A percentile compares a stretch with the other conserved stretches of the same genome.
Conservation (phyloP, 1,284 basidiomycete genomes). For the Trametes pubescens region DNA sequence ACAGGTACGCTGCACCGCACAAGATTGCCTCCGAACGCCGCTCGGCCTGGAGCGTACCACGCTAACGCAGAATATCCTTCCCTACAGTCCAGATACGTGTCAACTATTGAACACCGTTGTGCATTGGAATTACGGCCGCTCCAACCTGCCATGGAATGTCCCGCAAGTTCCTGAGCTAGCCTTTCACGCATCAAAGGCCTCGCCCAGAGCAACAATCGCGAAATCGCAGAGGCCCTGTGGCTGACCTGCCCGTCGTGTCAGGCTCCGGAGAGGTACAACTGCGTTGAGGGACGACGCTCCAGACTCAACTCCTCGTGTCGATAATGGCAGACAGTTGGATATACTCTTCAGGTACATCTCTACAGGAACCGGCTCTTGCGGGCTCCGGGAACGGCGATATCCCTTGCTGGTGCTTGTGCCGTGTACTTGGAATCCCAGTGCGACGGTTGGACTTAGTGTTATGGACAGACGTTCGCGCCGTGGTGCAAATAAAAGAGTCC, state of each 20-base stretch:
- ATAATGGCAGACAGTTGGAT: neutral
- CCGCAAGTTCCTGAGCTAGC: too few species aligned
- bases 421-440: too few species aligned
- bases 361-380: neutral
- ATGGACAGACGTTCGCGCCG: neutral
- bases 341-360: neutral
- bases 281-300: neutral
- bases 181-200: too few species aligned
- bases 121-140: too few species aligned
- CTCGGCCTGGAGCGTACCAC: too few species aligned
- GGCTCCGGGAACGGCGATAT: neutral
- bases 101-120: too few species aligned
- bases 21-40: too few species aligned
- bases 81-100: too few species aligned
- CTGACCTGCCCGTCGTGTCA: neutral
- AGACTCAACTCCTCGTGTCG: neutral
- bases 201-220: neutral
- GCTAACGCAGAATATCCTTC: too few species aligned
- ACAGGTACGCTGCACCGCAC: too few species aligned
- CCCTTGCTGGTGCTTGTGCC: too few species aligned
- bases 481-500: neutral
- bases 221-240: neutral
- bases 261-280: conserved; percentile 3
- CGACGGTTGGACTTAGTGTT: neutral
- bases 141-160: too few species aligned